Evolutionary conservation across 768 basidiomycete genomes (phyloP).

Genomic region (Macrolepiota fuliginosa): DNA sequence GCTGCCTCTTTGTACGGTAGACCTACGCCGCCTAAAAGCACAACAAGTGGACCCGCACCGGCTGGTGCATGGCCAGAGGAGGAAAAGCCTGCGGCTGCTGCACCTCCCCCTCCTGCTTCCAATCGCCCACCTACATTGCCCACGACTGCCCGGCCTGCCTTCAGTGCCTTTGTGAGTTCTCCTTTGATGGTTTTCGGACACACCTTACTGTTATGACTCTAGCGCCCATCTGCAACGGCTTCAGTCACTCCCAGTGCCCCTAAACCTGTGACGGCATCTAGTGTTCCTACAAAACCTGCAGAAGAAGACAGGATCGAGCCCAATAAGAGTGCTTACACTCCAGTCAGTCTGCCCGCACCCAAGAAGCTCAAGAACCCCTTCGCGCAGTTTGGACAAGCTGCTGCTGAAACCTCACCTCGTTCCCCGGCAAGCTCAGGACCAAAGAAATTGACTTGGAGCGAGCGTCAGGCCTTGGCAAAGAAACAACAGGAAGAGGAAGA

Average conservation of each 20-base stretch:
- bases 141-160: constrained; percentile 27
- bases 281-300: constrained; percentile 58
- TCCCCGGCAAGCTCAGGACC: constrained; percentile 28
- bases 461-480: constrained; percentile 90
- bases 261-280: constrained; percentile 42
- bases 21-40: constrained; percentile 20
- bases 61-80: constrained; percentile 64
- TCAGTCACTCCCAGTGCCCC: constrained; percentile 28
- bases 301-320: constrained; percentile 84
- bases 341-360: constrained; percentile 80
- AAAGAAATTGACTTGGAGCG: constrained; percentile 92
- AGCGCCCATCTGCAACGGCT: constrained; percentile 17
- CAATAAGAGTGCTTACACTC: constrained; percentile 85
- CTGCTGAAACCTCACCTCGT: constrained; percentile 21
- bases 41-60: constrained; percentile 36
- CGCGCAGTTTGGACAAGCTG: constrained; percentile 53
- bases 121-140: constrained; percentile 49
- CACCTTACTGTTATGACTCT: constrained; percentile 4
- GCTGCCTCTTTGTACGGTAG: constrained; percentile 44
- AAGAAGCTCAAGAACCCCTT: constrained; percentile 89
- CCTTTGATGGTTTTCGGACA: not conserved
- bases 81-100: constrained; percentile 30
- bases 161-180: constrained; percentile 31
- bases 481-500: constrained; percentile 82
- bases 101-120: constrained; percentile 41